Conservation (phyloP, 2,329 filamentous ascomycete species). For the Aspergillus latus region DNA sequence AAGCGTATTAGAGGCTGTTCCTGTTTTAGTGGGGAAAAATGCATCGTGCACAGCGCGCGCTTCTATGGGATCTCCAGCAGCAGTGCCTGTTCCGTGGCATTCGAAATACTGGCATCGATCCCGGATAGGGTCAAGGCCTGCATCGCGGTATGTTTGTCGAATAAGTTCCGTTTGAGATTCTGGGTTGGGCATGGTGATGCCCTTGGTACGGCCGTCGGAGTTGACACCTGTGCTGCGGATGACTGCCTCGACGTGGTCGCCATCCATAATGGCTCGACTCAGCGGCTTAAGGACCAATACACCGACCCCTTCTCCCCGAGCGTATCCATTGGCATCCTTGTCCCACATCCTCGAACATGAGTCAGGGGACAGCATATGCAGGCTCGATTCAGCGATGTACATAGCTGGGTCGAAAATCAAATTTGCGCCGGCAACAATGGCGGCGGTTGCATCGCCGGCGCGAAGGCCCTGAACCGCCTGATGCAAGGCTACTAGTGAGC, state of each 20-base stretch:
- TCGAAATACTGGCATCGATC: slow-evolving; percentile 39
- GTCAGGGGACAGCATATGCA: slow-evolving; percentile 22
- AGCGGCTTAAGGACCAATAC: background rate
- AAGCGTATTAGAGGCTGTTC: too few relatives aligned
- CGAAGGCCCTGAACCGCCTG: slow-evolving; percentile 31
- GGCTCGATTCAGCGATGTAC: background rate
- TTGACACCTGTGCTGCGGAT: background rate
- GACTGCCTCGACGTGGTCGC: background rate
- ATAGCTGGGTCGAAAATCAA: slow-evolving; percentile 27
- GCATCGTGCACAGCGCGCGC: slow-evolving; percentile 26
- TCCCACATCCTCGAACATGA: slow-evolving; percentile 39
- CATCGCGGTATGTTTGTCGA: slow-evolving; percentile 4
- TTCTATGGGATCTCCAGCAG: slow-evolving; percentile 34
- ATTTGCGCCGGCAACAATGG: slow-evolving; percentile 29
- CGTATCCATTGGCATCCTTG: slow-evolving; percentile 46
- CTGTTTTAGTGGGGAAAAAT: slow-evolving; percentile 14
- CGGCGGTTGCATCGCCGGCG: slow-evolving; percentile 24
- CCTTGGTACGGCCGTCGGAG: slow-evolving; percentile 1
- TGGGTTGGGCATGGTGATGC: slow-evolving; percentile 6
- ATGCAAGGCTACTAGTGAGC: slow-evolving; percentile 35
- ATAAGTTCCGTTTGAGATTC: slow-evolving; percentile 3
- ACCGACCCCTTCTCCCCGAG: slow-evolving; percentile 47
- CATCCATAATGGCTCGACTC: background rate
- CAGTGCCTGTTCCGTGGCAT: slow-evolving; percentile 43
- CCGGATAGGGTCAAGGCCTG: slow-evolving; percentile 15